Evolutionary conservation across 345 rosid genomes (phyloP).

Genomic region (Euphorbia peplus): DNA sequence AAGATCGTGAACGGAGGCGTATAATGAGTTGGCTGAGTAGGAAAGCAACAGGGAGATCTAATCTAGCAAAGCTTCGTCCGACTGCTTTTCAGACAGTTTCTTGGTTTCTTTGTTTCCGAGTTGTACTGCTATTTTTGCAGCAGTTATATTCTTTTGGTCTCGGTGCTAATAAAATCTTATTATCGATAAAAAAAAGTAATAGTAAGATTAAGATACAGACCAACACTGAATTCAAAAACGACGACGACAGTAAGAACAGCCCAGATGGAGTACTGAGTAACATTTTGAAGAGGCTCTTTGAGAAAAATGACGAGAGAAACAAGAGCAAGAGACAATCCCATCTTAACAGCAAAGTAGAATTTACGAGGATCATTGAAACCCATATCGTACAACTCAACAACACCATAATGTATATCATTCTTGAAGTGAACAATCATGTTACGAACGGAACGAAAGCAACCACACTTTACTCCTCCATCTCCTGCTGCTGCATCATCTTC

Average conservation of each 20-base stretch:
- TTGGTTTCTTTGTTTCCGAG: no score
- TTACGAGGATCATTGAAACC: constrained; percentile 64
- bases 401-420: constrained; percentile 27
- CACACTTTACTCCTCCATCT: constrained; percentile 22
- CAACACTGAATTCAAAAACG: constrained; percentile 80
- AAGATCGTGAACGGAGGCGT: no score
- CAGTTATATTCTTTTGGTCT: no score
- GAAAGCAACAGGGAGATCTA: no score
- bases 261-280: constrained; percentile 70
- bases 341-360: constrained; percentile 54
- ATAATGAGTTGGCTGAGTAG: no score
- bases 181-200: no score
- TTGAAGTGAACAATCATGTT: constrained; percentile 37
- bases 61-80: no score
- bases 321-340: constrained; percentile 62
- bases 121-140: no score
- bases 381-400: constrained; percentile 45
- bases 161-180: no score
- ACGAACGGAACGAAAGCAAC: constrained; percentile 44
- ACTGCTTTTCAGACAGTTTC: no score
- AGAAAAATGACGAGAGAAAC: constrained; percentile 56
- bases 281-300: constrained; percentile 43
- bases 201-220: constrained; percentile 34
- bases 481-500: no score
- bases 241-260: constrained; percentile 83